Conservation (phyloP, 169 alveolate genomes). For the Amoebophrya sp. region DNA sequence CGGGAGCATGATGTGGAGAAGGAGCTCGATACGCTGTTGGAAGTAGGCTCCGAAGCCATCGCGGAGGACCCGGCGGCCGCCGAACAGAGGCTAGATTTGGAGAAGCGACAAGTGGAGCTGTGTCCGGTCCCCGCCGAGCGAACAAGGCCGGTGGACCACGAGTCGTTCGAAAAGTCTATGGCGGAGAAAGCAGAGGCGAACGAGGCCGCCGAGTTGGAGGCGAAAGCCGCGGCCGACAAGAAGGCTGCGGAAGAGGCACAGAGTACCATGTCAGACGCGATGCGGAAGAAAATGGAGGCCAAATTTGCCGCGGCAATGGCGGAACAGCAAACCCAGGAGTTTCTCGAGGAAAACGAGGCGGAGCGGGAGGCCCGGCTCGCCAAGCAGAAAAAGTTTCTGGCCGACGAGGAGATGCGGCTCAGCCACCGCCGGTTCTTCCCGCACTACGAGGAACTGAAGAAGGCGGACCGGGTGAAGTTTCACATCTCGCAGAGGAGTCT, state of each 20-base stretch:
- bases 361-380: too few relatives aligned
- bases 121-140: not conserved
- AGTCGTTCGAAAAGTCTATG: not conserved
- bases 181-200: not conserved
- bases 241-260: not conserved
- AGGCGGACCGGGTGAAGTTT: not conserved
- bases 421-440: not conserved
- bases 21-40: not conserved
- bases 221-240: not conserved
- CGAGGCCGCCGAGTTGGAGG: not conserved
- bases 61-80: too few relatives aligned
- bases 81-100: too few relatives aligned
- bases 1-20: not conserved
- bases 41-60: too few relatives aligned
- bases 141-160: not conserved
- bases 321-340: not conserved
- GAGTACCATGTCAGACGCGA: not conserved
- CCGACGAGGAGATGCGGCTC: too few relatives aligned
- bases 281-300: not conserved
- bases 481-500: not conserved
- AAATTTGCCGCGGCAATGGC: not conserved
- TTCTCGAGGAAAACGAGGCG: not conserved
- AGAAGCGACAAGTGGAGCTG: not conserved
- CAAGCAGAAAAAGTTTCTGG: too few relatives aligned
- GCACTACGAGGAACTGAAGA: not conserved